Evolutionary conservation across 2,329 filamentous ascomycete species (phyloP).

Genomic region (Taxawa tesnikishii): DNA sequence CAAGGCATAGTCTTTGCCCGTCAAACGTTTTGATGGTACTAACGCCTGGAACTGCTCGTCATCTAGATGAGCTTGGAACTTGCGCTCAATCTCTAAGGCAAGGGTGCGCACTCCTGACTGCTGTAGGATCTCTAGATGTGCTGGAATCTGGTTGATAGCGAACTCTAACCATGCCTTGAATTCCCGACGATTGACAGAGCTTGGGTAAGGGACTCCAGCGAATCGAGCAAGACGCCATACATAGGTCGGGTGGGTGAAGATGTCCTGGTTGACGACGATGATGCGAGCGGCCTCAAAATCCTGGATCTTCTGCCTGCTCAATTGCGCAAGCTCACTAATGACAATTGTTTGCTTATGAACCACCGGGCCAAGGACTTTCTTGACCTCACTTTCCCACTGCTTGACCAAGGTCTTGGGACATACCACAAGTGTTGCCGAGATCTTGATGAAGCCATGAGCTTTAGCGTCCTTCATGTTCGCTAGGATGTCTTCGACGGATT

Average conservation of each 20-base stretch:
- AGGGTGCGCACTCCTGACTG: conserved; percentile 19
- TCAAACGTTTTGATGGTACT: conserved; percentile 12
- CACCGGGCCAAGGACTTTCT: conserved; percentile 32
- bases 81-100: conserved; percentile 11
- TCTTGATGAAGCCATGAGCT: conserved; percentile 24
- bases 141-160: conserved; percentile 27
- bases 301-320: conserved; percentile 30
- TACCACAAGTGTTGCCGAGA: conserved; percentile 48
- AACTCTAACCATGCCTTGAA: conserved; percentile 43
- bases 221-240: conserved; percentile 37
- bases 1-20: conserved; percentile 3
- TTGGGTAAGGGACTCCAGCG: conserved; percentile 31
- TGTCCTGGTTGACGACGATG: conserved; percentile 39
- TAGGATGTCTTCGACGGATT: conserved; percentile 10
- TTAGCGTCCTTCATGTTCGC: background rate
- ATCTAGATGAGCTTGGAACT: conserved; percentile 15
- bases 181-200: conserved; percentile 29
- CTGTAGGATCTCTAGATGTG: conserved; percentile 27
- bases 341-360: conserved; percentile 23
- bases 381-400: conserved; percentile 47
- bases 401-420: conserved; percentile 41
- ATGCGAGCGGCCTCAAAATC: conserved; percentile 39
- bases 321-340: conserved; percentile 25
- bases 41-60: conserved; percentile 22
- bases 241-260: conserved; percentile 38